phyloP scores from a whole-genome alignment of 805 yeast species.

The Wickerhamomyces xylosicus region DNA sequence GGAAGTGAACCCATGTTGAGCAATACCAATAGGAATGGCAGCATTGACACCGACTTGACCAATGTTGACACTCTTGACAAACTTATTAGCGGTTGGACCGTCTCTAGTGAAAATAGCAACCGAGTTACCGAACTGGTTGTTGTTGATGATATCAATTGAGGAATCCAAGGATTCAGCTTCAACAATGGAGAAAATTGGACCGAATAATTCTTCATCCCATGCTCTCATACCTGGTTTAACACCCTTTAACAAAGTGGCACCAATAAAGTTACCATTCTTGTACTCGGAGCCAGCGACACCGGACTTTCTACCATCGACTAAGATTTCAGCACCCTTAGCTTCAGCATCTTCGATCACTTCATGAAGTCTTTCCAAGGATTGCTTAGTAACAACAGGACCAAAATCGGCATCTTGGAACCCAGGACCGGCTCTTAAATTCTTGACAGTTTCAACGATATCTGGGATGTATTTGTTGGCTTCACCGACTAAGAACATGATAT shows the following conservation, averaged over 20 bases:
- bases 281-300: conserved; percentile 23
- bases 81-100: conserved; percentile 60
- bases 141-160: conserved; percentile 54
- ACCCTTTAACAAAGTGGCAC: conserved; percentile 54
- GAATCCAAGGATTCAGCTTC: conserved; percentile 58
- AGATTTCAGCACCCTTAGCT: conserved; percentile 50
- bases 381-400: conserved; percentile 66
- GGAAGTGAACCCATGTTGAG: conserved; percentile 76
- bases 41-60: conserved; percentile 76
- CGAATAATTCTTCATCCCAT: conserved; percentile 67
- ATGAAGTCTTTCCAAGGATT: conserved; percentile 41
- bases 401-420: conserved; percentile 59
- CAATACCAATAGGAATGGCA: conserved; percentile 74
- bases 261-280: conserved; percentile 61
- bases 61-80: conserved; percentile 54
- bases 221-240: conserved; percentile 62
- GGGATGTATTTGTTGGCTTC: conserved; percentile 48
- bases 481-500: conserved; percentile 66
- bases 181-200: conserved; percentile 60
- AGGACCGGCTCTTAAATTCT: conserved; percentile 45
- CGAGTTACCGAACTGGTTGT: conserved; percentile 58
- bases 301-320: conserved; percentile 50
- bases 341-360: conserved; percentile 48
- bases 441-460: conserved; percentile 50
- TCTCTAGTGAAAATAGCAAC: conserved; percentile 59